phyloP scores from a whole-genome alignment of 371 early-diverging fungal species.

The Syncephalastrum racemosum region DNA sequence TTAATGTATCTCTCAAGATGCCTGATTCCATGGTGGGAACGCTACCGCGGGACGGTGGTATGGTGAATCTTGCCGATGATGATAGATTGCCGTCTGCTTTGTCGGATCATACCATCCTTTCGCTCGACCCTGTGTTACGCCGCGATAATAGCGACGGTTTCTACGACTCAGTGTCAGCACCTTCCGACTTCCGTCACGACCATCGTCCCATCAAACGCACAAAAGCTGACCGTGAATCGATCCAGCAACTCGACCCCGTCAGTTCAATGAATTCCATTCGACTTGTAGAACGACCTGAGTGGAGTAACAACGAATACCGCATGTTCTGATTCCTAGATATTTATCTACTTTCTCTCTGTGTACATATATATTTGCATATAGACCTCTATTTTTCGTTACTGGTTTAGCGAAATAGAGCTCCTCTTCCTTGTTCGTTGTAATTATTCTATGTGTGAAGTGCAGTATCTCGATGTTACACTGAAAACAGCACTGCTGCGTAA shows the following conservation, averaged over 20 bases:
- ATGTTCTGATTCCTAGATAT: conserved; percentile 17
- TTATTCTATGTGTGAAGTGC: too few species aligned
- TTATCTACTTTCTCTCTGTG: too few species aligned
- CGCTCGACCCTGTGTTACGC: too few species aligned
- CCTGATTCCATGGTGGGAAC: conserved; percentile 4
- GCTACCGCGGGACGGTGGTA: not conserved
- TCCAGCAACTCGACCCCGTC: not conserved
- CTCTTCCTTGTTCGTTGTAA: too few species aligned
- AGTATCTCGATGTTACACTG: too few species aligned
- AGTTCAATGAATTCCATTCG: conserved; percentile 4
- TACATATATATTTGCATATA: too few species aligned
- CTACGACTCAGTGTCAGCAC: conserved; percentile 3
- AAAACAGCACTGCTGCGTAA: too few species aligned
- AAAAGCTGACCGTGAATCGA: not conserved
- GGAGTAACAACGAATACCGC: conserved; percentile 25
- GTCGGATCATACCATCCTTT: conserved; percentile 1
- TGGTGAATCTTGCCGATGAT: not conserved
- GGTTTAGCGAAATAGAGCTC: too few species aligned
- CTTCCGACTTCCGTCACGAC: conserved; percentile 3
- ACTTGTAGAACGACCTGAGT: conserved; percentile 19
- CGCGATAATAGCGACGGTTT: too few species aligned
- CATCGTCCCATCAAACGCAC: conserved; percentile 7
- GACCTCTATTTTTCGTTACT: too few species aligned
- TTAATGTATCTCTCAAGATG: conserved; percentile 13
- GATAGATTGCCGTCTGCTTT: not conserved